These are phyloP conservation scores for Debaryomyces fabryi DNA, from an alignment of 1,139 yeast species.

Conservation along the genomic window DNA sequence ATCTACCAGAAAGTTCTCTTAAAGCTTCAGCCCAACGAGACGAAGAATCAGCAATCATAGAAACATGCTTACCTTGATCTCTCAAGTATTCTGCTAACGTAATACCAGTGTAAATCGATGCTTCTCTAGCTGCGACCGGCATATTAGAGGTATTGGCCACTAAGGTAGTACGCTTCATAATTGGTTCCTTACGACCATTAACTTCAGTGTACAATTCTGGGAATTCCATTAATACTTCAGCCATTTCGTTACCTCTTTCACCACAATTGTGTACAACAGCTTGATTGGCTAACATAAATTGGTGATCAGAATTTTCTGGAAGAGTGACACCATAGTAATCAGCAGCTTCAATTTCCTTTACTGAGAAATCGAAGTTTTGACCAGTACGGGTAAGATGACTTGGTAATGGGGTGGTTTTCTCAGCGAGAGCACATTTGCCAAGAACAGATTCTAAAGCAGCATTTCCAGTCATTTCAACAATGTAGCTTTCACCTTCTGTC, in stretches of 20 bases:
- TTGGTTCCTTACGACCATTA: conserved; percentile 93
- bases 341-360: conserved; percentile 26
- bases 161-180: conserved; percentile 98
- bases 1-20: conserved; percentile 99
- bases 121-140: conserved; percentile 99
- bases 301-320: conserved; percentile 38
- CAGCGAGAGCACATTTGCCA: conserved; percentile 20
- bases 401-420: conserved; percentile 15
- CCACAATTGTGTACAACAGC: conserved; percentile 56
- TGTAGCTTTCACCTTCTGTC: conserved; percentile 11
- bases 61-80: conserved; percentile 98
- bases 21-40: conserved; percentile 99
- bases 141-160: conserved; percentile 98
- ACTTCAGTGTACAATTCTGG: conserved; percentile 94
- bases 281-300: conserved; percentile 38
- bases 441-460: conserved; percentile 23
- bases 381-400: conserved; percentile 21
- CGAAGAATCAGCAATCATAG: conserved; percentile 99
- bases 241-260: conserved; percentile 98
- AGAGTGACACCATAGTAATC: conserved; percentile 45
- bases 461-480: conserved; percentile 18
- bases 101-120: conserved; percentile 98
- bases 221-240: conserved; percentile 99
- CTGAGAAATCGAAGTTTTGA: conserved; percentile 27
- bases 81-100: conserved; percentile 98